Percentiles rank a stretch among this genome's conserved stretches.
Conservation (phyloP, 495 filamentous ascomycete genomes). For the Monascus purpureus region DNA sequence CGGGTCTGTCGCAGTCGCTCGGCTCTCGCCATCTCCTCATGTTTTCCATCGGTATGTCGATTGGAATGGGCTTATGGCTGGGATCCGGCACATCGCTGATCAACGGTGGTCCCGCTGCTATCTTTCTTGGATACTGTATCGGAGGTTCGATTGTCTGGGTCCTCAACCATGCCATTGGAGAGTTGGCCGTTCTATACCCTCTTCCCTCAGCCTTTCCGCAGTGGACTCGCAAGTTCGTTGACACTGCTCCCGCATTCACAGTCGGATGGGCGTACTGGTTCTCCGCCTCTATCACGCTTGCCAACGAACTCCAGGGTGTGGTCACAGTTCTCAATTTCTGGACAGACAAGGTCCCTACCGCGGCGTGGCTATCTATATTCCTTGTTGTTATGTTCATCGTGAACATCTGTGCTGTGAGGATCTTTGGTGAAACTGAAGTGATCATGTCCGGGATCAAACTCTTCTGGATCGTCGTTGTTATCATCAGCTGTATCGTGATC, state of each 20-base stretch:
- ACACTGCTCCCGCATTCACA: conserved; percentile 32
- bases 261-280: conserved; percentile 40
- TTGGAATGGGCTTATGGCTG: conserved; percentile 18
- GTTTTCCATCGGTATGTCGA: conserved; percentile 19
- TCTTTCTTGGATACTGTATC: conserved; percentile 36
- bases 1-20: conserved; percentile 13
- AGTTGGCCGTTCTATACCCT: conserved; percentile 38
- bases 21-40: conserved; percentile 19
- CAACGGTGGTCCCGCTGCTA: conserved; percentile 14
- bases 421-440: conserved; percentile 44
- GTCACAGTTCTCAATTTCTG: conserved; percentile 48
- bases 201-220: conserved; percentile 39
- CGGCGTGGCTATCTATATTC: conserved; percentile 35
- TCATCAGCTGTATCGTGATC: conserved; percentile 30
- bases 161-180: conserved; percentile 27
- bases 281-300: conserved; percentile 27
- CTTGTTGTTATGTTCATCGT: conserved; percentile 27
- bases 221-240: conserved; percentile 33
- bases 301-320: conserved; percentile 36
- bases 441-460: conserved; percentile 35
- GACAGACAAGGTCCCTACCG: conserved; percentile 26
- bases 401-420: conserved; percentile 30
- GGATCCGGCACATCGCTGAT: conserved; percentile 12
- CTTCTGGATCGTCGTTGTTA: conserved; percentile 27
- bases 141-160: conserved; percentile 20